phyloP scores from a whole-genome alignment of 441 rosid genomes.

The Omphalea diandra region DNA sequence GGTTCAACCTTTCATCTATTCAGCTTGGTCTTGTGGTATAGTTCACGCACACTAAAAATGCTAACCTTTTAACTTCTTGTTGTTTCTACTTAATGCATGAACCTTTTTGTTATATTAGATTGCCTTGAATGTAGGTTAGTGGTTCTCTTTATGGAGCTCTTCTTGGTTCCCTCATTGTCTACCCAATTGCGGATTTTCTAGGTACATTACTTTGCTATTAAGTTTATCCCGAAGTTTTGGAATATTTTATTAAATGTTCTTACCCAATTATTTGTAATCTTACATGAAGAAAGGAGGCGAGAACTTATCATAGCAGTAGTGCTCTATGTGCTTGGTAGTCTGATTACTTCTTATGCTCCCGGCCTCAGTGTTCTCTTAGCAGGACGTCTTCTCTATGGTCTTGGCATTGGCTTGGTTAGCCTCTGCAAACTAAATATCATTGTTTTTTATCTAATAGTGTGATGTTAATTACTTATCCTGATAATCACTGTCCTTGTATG shows the following conservation, averaged over 20 bases:
- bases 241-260: slow-evolving; percentile 18
- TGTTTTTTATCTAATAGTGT: slow-evolving; percentile 17
- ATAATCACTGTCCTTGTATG: slow-evolving; percentile 21
- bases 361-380: slow-evolving; percentile 64
- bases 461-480: slow-evolving; percentile 4
- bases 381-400: slow-evolving; percentile 89
- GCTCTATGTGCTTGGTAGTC: slow-evolving; percentile 62
- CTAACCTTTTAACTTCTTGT: slow-evolving; percentile 11
- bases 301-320: slow-evolving; percentile 74
- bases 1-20: slow-evolving; percentile 84
- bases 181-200: slow-evolving; percentile 85
- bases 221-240: slow-evolving; percentile 11
- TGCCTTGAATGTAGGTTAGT: slow-evolving; percentile 68
- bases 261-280: slow-evolving; percentile 20
- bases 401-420: slow-evolving; percentile 91
- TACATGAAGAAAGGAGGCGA: slow-evolving; percentile 69
- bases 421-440: slow-evolving; percentile 18
- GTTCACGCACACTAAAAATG: slow-evolving; percentile 12
- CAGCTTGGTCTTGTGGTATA: slow-evolving; percentile 95
- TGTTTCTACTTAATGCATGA: slow-evolving; percentile 16
- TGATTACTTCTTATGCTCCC: slow-evolving; percentile 62
- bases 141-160: slow-evolving; percentile 98
- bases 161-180: slow-evolving; percentile 80
- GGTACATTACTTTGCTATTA: slow-evolving; percentile 44
- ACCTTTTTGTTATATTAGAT: slow-evolving; percentile 13